A percentile compares a stretch with the other conserved stretches of the same genome.
Evolutionary conservation across 2,329 filamentous ascomycete species (phyloP).

Genomic region (Aspergillus amoenus): DNA sequence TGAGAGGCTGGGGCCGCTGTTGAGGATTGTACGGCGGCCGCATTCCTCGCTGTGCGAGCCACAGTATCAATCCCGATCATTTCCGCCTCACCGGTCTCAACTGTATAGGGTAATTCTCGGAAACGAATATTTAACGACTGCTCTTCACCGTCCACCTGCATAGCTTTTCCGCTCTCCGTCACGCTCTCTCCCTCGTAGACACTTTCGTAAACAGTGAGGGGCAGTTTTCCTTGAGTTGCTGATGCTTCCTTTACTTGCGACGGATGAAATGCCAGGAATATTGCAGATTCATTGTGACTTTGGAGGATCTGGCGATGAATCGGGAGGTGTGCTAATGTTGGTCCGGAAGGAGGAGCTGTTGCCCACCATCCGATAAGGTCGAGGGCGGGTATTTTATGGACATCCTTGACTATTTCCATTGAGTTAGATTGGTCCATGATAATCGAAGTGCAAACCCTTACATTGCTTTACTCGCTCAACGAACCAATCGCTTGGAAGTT

Average conservation of each 20-base stretch:
- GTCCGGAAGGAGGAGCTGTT: conserved; percentile 70
- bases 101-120: conserved; percentile 76
- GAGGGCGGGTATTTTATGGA: conserved; percentile 79
- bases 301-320: conserved; percentile 77
- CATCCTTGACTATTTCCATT: conserved; percentile 68
- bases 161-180: conserved; percentile 59
- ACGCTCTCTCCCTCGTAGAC: conserved; percentile 69
- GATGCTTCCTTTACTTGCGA: conserved; percentile 51
- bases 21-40: conserved; percentile 56
- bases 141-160: conserved; percentile 69
- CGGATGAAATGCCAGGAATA: conserved; percentile 85
- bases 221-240: conserved; percentile 73
- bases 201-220: conserved; percentile 87
- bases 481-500: conserved; percentile 73
- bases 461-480: conserved; percentile 77
- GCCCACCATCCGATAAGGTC: conserved; percentile 94
- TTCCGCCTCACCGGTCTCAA: conserved; percentile 93
- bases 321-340: conserved; percentile 64
- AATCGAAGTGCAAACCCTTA: conserved; percentile 45
- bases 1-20: conserved; percentile 12
- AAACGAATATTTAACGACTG: conserved; percentile 67
- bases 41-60: conserved; percentile 78
- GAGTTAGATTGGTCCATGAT: neutral
- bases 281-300: conserved; percentile 77
- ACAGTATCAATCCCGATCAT: conserved; percentile 98